Base-by-base conservation (phyloP, 768 basidiomycete genomes). In the Boletus coccyginus region DNA sequence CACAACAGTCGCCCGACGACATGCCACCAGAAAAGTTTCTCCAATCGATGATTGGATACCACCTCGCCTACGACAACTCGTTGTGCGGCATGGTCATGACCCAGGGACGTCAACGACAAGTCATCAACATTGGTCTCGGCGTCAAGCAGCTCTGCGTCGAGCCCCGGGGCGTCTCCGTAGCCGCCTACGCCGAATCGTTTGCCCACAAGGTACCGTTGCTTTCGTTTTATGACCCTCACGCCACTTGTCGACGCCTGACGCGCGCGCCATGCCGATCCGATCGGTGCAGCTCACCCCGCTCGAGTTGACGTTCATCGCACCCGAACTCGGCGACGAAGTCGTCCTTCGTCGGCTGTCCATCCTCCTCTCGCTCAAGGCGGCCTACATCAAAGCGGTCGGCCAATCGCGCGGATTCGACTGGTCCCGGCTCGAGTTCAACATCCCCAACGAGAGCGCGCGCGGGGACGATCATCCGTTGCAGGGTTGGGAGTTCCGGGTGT, bases 401-500 rank as follows among this genome's bases (percentile, higher is more conserved):
- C 90, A 92, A 59, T 84, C 88, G 6, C 71, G 84, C 16, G 90
- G 88, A 1, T 92, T 93, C 68, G 90, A 92, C 74, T 89, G 79
- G 73, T 84, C 86, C 7, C 85, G 90, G 3, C 83, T 94, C 58
- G 88, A 92, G 61, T 91, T 92, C 76, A 83, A 92, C 70, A 81
- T 92, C 46, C 77, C 86, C 61, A 79, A 79, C 38, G 75, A 82
- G 58, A 77, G 72, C 3, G 88, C 86, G 8, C 77, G 73, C 2
- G 87, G 87, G 2, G 92, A 93, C 68, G 83, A 84, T 6, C 80
- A 82, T 43, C 80, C 82, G 2, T 75, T 93, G 0, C 76, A 78
- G 19, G 92, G 92, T 0, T 94, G 92, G 92, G 92, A 94, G 68
- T 92, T 94, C 71, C 82, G 92, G 9, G 75, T 93, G 41, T 94